Evolutionary conservation across 192 early-diverging fungal species (phyloP), one percentile per base, ranked within the genome.

Genomic region (Phlyctochytrium planicorne): DNA sequence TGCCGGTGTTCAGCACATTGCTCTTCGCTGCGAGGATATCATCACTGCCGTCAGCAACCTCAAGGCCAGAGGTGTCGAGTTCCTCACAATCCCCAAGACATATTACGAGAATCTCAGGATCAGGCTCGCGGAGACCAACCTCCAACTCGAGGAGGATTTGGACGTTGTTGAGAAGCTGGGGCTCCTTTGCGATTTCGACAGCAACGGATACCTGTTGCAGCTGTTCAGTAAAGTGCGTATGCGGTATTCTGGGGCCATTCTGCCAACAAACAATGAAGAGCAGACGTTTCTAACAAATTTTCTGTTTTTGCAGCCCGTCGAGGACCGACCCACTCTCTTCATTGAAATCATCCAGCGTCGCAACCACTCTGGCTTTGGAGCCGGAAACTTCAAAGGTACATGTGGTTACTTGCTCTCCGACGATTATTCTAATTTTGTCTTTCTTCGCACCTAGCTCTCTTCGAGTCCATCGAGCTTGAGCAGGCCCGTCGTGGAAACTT

Each of bases 281-380:
- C n/a, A n/a, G n/a, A n/a, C n/a, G n/a, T n/a, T n/a, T n/a, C n/a
- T n/a, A n/a, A n/a, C 61, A 91, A 90, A 61, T 90, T n/a, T n/a
- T n/a, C n/a, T n/a, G n/a, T n/a, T n/a, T n/a, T n/a, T n/a, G n/a
- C n/a, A 91, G 77, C 95, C 95, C 17, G 78, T 95, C 17, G 90
- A 95, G 80, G 96, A 98, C 74, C 86, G 96, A 53, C 96, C 96
- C 1, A 98, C 96, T 2, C 82, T 98, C 32, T 98, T 97, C 68
- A 84, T 97, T 68, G 96, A 98, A 77, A 90, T 98, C 72, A 98
- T 97, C 73, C 96, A 98, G 78, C 91, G 95, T 36, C 87, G 89
- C 53, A 93, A 94, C 72, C 92, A 95, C 77, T 80, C 91, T 76
- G 72, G 69, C 30, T 57, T 57, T 57, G 55, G 55, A 10, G 55